These are phyloP conservation scores for Papiliotrema flavescens DNA, from an alignment of 1,284 basidiomycete species.

Conservation along the genomic window DNA sequence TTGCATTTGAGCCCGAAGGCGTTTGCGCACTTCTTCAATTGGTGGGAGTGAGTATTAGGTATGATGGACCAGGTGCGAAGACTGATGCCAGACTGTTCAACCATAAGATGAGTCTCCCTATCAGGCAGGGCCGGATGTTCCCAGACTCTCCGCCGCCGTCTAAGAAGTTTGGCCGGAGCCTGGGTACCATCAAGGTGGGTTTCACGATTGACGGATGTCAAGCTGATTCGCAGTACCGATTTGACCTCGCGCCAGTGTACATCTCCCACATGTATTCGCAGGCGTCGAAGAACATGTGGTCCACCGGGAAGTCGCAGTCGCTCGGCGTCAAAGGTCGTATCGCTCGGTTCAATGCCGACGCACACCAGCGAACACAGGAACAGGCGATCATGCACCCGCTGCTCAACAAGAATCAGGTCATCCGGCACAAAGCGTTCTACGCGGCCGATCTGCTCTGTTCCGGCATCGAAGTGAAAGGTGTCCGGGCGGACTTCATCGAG, in stretches of 20 bases:
- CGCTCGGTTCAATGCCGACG: constrained; percentile 77
- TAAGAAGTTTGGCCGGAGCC: constrained; percentile 82
- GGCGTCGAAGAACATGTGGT: constrained; percentile 70
- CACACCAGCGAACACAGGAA: constrained; percentile 91
- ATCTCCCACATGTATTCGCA: constrained; percentile 86
- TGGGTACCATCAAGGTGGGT: constrained; percentile 76
- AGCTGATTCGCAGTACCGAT: constrained; percentile 58
- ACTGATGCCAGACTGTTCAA: constrained; percentile 62
- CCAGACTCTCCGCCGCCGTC: constrained; percentile 67
- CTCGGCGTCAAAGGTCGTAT: constrained; percentile 81
- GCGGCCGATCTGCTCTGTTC: constrained; percentile 83
- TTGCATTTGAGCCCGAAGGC: constrained; percentile 83
- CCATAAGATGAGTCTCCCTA: constrained; percentile 72
- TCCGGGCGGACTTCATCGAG: constrained; percentile 74
- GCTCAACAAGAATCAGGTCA: constrained; percentile 24
- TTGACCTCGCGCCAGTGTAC: constrained; percentile 73
- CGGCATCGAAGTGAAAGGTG: constrained; percentile 70
- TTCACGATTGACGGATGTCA: too few relatives aligned
- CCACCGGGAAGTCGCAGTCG: constrained; percentile 63
- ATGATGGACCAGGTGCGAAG: too few relatives aligned
- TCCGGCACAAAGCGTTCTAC: constrained; percentile 78
- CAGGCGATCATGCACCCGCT: constrained; percentile 27
- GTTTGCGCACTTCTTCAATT: constrained; percentile 87
- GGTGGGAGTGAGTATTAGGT: constrained; percentile 60
- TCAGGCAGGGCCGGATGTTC: constrained; percentile 80